Evolutionary conservation across 805 yeast genomes (phyloP).

Genomic region (Saturnispora hagleri): DNA sequence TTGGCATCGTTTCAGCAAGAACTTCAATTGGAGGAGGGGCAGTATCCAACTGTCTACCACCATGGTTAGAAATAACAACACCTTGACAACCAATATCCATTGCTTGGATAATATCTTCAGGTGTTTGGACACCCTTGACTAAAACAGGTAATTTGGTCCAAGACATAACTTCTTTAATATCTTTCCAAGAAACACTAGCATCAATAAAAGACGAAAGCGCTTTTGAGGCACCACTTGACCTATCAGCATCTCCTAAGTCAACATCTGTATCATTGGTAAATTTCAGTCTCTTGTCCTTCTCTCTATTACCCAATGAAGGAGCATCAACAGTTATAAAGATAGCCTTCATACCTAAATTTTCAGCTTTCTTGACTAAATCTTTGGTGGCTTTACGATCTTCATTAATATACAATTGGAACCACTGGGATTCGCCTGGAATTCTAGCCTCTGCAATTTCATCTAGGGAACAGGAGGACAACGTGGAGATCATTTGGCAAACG

Average conservation of each 20-base stretch:
- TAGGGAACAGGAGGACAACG: slow-evolving; percentile 79
- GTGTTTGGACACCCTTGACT: slow-evolving; percentile 78
- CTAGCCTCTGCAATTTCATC: slow-evolving; percentile 77
- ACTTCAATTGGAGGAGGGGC: slow-evolving; percentile 72
- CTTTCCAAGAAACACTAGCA: slow-evolving; percentile 56
- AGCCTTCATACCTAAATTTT: slow-evolving; percentile 66
- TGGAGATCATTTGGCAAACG: slow-evolving; percentile 85
- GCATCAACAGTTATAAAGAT: slow-evolving; percentile 89
- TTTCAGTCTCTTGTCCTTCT: slow-evolving; percentile 39
- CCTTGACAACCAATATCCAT: slow-evolving; percentile 65
- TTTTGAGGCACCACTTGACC: slow-evolving; percentile 74
- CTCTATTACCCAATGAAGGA: slow-evolving; percentile 84
- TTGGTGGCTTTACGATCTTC: slow-evolving; percentile 59
- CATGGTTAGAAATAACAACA: slow-evolving; percentile 81
- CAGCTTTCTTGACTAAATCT: slow-evolving; percentile 60
- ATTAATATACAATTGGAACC: slow-evolving; percentile 86
- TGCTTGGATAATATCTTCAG: slow-evolving; percentile 69
- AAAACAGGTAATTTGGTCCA: slow-evolving; percentile 58
- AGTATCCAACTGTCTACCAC: slow-evolving; percentile 82
- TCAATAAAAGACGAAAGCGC: slow-evolving; percentile 84
- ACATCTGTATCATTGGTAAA: slow-evolving; percentile 36
- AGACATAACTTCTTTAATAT: slow-evolving; percentile 45
- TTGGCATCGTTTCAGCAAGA: slow-evolving; percentile 58
- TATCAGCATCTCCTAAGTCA: slow-evolving; percentile 42
- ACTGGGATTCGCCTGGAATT: slow-evolving; percentile 59